These are phyloP conservation scores for Cladosporium phlei DNA, from an alignment of 2,329 filamentous ascomycete species.

Conservation along the genomic window DNA sequence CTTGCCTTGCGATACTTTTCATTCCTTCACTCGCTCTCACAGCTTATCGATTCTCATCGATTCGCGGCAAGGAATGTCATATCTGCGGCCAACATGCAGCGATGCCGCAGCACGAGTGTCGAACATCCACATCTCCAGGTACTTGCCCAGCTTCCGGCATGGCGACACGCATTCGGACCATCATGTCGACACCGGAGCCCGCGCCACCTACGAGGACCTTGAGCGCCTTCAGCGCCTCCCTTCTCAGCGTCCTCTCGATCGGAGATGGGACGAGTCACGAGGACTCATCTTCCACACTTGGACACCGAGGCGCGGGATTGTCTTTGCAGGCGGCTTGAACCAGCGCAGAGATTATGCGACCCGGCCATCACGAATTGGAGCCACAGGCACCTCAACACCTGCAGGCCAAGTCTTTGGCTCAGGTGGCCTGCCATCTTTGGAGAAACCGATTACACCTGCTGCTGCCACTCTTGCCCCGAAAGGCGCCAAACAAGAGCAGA, in stretches of 20 bases:
- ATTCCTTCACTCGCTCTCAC: background rate
- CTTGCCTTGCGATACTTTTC: background rate
- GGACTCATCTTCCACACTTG: slow-evolving; percentile 21
- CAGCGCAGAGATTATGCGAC: slow-evolving; percentile 7
- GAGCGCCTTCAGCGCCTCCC: slow-evolving; percentile 17
- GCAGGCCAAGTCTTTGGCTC: background rate
- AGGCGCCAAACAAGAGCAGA: slow-evolving; percentile 1
- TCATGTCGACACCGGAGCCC: background rate
- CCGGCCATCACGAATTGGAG: background rate
- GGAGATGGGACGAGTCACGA: slow-evolving; percentile 27
- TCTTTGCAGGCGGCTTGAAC: background rate
- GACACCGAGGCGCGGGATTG: slow-evolving; percentile 5
- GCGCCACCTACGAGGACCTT: background rate
- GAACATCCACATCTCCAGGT: slow-evolving; percentile 4
- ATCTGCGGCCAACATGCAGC: slow-evolving; percentile 12
- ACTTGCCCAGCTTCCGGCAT: background rate
- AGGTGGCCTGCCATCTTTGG: background rate
- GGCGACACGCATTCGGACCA: background rate
- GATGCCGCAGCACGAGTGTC: slow-evolving; percentile 11
- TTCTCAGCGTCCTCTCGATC: slow-evolving; percentile 25
- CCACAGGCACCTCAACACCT: background rate
- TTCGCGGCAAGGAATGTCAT: slow-evolving; percentile 12
- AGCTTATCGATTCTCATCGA: background rate
- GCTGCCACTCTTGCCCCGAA: background rate
- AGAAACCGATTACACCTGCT: background rate